Percentiles rank a stretch among this genome's conserved stretches.
Evolutionary conservation across 2,329 filamentous ascomycete species (phyloP).

Genomic region (Coleophoma eucalyptorum): DNA sequence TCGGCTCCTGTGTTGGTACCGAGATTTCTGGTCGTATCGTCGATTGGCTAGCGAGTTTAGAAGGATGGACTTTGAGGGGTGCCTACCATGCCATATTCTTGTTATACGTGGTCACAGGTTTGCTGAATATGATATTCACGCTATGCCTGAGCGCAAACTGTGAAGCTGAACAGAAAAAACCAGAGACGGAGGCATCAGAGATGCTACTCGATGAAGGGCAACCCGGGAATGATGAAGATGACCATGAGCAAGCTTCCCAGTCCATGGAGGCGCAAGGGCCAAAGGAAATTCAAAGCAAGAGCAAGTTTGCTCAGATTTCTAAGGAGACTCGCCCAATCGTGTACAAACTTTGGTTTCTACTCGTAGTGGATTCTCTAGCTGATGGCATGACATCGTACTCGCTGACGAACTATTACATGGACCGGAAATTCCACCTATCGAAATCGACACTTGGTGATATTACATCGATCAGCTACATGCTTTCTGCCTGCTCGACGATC

Average conservation of each 20-base stretch:
- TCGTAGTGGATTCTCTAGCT: constrained; percentile 60
- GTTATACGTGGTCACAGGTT: constrained; percentile 49
- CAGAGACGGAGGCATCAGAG: constrained; percentile 7
- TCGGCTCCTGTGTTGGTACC: constrained; percentile 56
- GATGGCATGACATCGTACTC: constrained; percentile 62
- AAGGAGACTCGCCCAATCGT: constrained; percentile 52
- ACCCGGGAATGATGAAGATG: constrained; percentile 1
- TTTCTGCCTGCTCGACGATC: constrained; percentile 49
- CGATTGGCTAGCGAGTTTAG: constrained; percentile 38
- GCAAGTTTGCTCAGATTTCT: constrained; percentile 50
- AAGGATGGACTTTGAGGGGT: constrained; percentile 38
- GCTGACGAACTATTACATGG: constrained; percentile 55
- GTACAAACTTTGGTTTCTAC: constrained; percentile 61
- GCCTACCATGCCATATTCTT: constrained; percentile 55
- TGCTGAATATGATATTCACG: constrained; percentile 51
- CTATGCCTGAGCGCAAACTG: constrained; percentile 40
- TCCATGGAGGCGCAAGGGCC: too few species aligned
- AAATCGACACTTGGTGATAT: constrained; percentile 60
- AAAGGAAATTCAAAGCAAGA: neutral
- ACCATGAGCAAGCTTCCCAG: neutral
- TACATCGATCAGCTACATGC: constrained; percentile 47
- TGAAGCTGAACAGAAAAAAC: constrained; percentile 8
- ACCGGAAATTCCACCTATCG: constrained; percentile 48
- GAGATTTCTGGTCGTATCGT: constrained; percentile 55
- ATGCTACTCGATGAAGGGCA: constrained; percentile 10